Evolutionary conservation across 1,139 yeast species (phyloP), one percentile per base, ranked within the genome.

Genomic region (Lodderomyces elongisporus): DNA sequence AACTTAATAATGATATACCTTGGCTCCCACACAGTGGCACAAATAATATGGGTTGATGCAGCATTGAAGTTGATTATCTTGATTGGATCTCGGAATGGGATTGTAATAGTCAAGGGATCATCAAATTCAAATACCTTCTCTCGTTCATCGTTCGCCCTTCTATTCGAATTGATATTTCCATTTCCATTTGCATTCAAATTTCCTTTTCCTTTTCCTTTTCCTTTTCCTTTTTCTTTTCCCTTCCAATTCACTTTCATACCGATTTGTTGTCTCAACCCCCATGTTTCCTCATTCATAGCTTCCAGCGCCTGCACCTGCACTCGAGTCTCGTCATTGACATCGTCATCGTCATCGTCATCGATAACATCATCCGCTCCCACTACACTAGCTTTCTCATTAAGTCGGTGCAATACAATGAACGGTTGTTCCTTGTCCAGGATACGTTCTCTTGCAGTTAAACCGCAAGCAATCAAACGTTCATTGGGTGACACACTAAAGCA

Each of bases 31-130:
- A 82, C 80, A 0, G 96, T 88, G n/a, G 91, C 79, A 46, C 95
- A 87, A 2, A 88, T 65, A 18, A 89, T 49, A 46, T 82, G 83
- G 2, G 75, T 61, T 1, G 89, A 84, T 35, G 81, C 78, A 2
- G 74, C 62, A 13, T 93, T 84, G 52, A 89, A 84, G 30, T 75
- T 74, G 9, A 88, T 56, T 4, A 82, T 66, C 43, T 82, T 82
- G 27, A 89, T 77, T 0, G 95, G 94, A 54, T 88, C 96, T 28
- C 87, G 62, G 53, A 85, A 85, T 0, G 96, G 96, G 34, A 85
- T 68, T 0, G 94, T 80, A 27, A 88, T 81, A 2, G 93, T 78
- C 4, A 81, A 73, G 4, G 84, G 82, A 38, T 66, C 73, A 15
- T 66, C 73, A 24, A 60, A 56, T n/a, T n/a, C n/a, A n/a, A n/a